Base-by-base conservation (phyloP, 2,329 filamentous ascomycete genomes). In the Grosmannia clavigera region DNA sequence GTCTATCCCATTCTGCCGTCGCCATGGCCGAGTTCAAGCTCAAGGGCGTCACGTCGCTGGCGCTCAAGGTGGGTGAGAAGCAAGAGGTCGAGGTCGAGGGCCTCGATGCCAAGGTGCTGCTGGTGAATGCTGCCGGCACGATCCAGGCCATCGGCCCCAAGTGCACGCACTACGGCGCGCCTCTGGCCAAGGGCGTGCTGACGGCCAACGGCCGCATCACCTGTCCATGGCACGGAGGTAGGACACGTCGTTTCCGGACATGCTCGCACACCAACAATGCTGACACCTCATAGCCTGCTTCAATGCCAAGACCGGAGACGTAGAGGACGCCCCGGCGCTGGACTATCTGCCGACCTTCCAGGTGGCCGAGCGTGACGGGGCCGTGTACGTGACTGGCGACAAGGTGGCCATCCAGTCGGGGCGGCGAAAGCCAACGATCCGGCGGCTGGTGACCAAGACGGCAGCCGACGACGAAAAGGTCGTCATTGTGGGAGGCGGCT, bases 161-260 rank as follows among this genome's bases (percentile, higher is more conserved):
- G 66, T 99, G 94, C 71, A 88, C 84, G 9, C 65, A 97, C 74
- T 97, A 95, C 70, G 92, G 94, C 40, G 94, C 92, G 50, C 94
- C 94, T 16, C 75, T 99, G 65, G 83, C 85, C 58, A 90, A 92
- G 66, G 94, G 94, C 59, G 85, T 97, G 9, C 74, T 99, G 64
- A 89, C 89, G 9, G 82, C 83, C 3, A 85, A 88, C 66, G 94
- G 94, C 5, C 81, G 90, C 57, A 74, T 99, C 63, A 96, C 90
- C 7, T 99, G 94, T 71, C 91, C 92, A 3, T 97, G 94, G 94
- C 92, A 97, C 71, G 92, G 92, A 76, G 90, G 90, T 94, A 71
- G n/a, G 60, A 51, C 19, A 3, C 27, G 19, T 14, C 50, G 16
- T 50, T 11, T 40, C 33, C 40, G 61, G n/a, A 27, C 31, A 31